Base-by-base conservation (phyloP, 2,329 filamentous ascomycete species). In the Dactylellina leptospora region DNA sequence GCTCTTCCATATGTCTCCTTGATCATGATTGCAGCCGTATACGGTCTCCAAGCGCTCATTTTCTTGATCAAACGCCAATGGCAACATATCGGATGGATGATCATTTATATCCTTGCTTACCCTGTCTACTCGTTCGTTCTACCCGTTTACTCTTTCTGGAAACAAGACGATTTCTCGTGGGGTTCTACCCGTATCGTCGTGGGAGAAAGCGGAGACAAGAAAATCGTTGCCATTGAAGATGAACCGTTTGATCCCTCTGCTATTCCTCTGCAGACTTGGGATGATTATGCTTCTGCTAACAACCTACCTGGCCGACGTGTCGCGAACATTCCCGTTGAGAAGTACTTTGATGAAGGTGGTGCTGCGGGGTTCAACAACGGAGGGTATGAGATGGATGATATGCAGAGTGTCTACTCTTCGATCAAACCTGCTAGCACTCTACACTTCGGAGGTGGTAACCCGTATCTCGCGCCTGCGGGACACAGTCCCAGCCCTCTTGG, bases 21-120 rank as follows among this genome's bases (percentile, higher is more conserved):
- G 75, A 84, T 90, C 78, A 93, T 99, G 85, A 81, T 99, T 79
- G 93, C 89, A 20, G 91, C 87, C 69, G 92, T 97, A 13, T 99
- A 99, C 78, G 95, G 95, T 84, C 87, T 99, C 2, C 95, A 99
- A 79, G 93, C 93, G 1, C 82, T 97, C 72, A 96, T 99, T 78
- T 99, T 99, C 82, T 92, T 97, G 76, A 84, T 97, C 77, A 97
- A 96, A 83, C 86, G 95, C 56, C 92, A 97, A 81, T 99, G 95
- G 95, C 93, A 99, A 80, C 93, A 97, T 79, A 87, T 99, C 73
- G 95, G 95, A 76, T 99, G 95, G 95, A 97, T 99, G 93, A 89
- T 99, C 75, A 97, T 99, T 79, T 99, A 99, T 82, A 85, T 99
- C 74, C 76, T 96, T n/a, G 95, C 95, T 1, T 97, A 90, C 83